These are phyloP conservation scores for Ulota crispa DNA, from an alignment of 225 moss, liverwort and hornwort species.

Conservation along the genomic window DNA sequence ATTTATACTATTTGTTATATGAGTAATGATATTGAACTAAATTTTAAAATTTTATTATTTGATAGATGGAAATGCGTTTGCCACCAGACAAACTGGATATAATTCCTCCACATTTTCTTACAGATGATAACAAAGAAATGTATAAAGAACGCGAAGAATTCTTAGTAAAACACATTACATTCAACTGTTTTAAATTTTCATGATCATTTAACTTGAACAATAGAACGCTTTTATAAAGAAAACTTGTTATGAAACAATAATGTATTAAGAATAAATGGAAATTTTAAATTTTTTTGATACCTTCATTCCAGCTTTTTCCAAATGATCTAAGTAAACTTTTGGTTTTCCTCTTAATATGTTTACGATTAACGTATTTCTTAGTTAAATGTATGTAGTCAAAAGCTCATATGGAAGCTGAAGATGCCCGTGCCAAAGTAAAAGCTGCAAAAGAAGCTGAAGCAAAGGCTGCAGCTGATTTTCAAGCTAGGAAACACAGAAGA, in stretches of 20 bases:
- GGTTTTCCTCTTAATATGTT: neutral
- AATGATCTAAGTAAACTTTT: neutral
- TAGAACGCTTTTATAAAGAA: too few relatives aligned
- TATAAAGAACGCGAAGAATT: constrained; percentile 52
- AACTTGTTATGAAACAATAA: too few relatives aligned
- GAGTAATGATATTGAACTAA: neutral
- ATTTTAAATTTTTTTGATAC: too few relatives aligned
- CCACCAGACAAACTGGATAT: constrained; percentile 63
- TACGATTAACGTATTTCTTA: too few relatives aligned
- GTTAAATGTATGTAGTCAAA: neutral
- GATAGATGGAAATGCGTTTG: constrained; percentile 62
- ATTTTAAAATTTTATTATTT: neutral
- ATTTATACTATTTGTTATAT: neutral
- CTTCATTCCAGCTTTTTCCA: too few relatives aligned
- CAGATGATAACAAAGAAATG: constrained; percentile 58
- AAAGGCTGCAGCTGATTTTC: constrained; percentile 50
- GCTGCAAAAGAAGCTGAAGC: constrained; percentile 25
- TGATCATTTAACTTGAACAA: too few relatives aligned
- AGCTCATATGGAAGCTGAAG: constrained; percentile 31
- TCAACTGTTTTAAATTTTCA: neutral
- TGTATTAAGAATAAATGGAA: too few relatives aligned
- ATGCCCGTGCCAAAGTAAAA: neutral
- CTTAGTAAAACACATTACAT: constrained; percentile 45
- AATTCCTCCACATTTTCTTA: constrained; percentile 72
- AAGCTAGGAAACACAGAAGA: constrained; percentile 38